A percentile compares a stretch with the other conserved stretches of the same genome.
These are phyloP conservation scores for Thalassiosira mediterranea DNA, from an alignment of 352 stramenopile genomes.

Conservation along the genomic window DNA sequence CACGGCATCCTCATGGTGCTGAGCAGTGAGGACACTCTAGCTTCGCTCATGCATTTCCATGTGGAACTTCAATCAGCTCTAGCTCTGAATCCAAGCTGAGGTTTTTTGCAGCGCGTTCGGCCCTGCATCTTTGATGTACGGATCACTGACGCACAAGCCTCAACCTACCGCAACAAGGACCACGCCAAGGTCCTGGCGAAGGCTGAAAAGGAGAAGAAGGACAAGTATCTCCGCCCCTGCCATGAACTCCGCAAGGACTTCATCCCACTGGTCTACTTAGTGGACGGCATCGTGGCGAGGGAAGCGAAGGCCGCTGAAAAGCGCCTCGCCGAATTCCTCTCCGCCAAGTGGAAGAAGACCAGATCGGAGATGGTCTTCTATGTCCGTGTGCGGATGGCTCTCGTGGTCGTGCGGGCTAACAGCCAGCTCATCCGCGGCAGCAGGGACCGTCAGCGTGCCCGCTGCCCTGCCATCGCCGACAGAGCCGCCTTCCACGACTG, in stretches of 20 bases:
- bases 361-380: conserved; percentile 27
- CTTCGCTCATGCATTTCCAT: too few relatives aligned
- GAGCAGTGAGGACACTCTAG: too few relatives aligned
- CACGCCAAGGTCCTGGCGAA: conserved; percentile 15
- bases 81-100: too few relatives aligned
- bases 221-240: conserved; percentile 41
- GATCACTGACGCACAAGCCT: conserved; percentile 43
- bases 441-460: background rate
- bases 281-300: too few relatives aligned
- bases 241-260: conserved; percentile 22
- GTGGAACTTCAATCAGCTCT: too few relatives aligned
- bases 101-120: conserved; percentile 31
- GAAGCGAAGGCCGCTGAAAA: too few relatives aligned
- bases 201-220: conserved; percentile 47
- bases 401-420: conserved; percentile 11
- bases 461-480: conserved; percentile 12
- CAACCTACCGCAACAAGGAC: conserved; percentile 19
- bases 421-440: conserved; percentile 15
- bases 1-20: too few relatives aligned
- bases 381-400: conserved; percentile 8
- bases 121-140: conserved; percentile 50
- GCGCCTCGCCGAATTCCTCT: too few relatives aligned
- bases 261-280: too few relatives aligned
- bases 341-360: too few relatives aligned
- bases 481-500: background rate